Base-by-base conservation (phyloP, 2,329 filamentous ascomycete species). In the Bipolaris bicolor region DNA sequence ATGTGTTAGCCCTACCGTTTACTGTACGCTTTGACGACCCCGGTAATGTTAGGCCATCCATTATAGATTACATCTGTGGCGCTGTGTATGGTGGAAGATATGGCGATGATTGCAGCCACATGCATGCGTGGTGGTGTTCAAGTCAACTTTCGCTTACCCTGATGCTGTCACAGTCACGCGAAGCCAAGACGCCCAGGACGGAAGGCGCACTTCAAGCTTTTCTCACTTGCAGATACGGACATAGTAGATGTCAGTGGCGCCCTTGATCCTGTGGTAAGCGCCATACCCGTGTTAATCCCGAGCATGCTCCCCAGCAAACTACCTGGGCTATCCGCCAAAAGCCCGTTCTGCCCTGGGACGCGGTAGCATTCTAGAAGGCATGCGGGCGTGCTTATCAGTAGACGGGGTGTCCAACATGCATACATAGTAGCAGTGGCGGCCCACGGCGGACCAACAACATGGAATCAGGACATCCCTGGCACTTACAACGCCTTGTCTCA, bases 261-360 rank as follows among this genome's bases (percentile, higher is more conserved):
- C 33, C 36, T 37, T 44, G 31, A 47, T 22, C 39, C 55, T 51
- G 45, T 36, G 13, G 20, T 48, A 56, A 56, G 49, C 54, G 54
- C 43, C 26, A 45, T 49, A n/a, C 39, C 55, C 55, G 50, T 39
- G 16, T 54, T 57, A 57, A 54, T 49, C 50, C 55, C 55, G 55
- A 50, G 24, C 43, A 11, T 46, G 24, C 16, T 41, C 29, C 48
- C 47, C 24, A 41, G 10, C 7, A 13, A 22, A 33, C 41, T 11
- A 31, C 54, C 15, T 26, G 26, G 22, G 29, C 43, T 45, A 41
- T 49, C 54, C 51, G 44, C 31, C 39, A 36, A 20, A 31, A 18
- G 43, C 43, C 43, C 43, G 7, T 31, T n/a, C 9, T 31, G 43
- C n/a, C 43, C 26, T 45, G 43, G 2, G 7, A n/a, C 3, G 7